phyloP scores from a whole-genome alignment of 805 yeast species.

The Yarrowia porcina region DNA sequence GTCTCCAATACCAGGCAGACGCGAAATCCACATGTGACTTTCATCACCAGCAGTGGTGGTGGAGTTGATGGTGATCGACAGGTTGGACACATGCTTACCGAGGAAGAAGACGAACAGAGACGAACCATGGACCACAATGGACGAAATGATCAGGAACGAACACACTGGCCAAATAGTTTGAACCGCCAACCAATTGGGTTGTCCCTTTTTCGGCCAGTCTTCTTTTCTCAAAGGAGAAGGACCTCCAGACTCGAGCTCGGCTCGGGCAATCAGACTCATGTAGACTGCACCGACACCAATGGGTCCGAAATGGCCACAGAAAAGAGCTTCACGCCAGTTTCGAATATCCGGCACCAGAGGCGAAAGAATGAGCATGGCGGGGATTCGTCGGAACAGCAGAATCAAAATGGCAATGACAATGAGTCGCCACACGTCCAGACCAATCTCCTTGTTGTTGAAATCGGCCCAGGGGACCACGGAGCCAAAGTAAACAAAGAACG shows the following conservation, averaged over 20 bases:
- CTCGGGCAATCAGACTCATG: conserved; percentile 75
- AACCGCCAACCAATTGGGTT: conserved; percentile 57
- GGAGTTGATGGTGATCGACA: conserved; percentile 88
- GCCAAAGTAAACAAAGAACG: conserved; percentile 87
- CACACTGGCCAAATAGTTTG: conserved; percentile 78
- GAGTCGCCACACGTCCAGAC: conserved; percentile 75
- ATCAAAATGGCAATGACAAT: conserved; percentile 71
- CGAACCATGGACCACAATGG: conserved; percentile 87
- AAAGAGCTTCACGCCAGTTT: conserved; percentile 89
- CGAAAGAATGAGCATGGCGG: conserved; percentile 70
- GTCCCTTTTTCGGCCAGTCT: conserved; percentile 43
- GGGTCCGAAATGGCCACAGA: conserved; percentile 95
- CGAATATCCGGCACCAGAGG: conserved; percentile 83
- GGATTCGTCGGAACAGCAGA: conserved; percentile 73
- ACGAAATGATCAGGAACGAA: conserved; percentile 73
- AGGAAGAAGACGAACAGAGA: conserved; percentile 74
- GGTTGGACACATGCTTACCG: conserved; percentile 85
- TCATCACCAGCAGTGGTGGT: conserved; percentile 62
- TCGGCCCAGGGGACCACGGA: conserved; percentile 86
- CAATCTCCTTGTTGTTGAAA: conserved; percentile 59
- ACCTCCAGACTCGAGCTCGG: conserved; percentile 58
- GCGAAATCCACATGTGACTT: conserved; percentile 71
- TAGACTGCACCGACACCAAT: conserved; percentile 93
- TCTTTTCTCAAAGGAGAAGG: conserved; percentile 53
- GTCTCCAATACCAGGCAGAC: conserved; percentile 76